Evolutionary conservation across 495 filamentous ascomycete species (phyloP).

Genomic region (Hyaloscypha hepaticicola): DNA sequence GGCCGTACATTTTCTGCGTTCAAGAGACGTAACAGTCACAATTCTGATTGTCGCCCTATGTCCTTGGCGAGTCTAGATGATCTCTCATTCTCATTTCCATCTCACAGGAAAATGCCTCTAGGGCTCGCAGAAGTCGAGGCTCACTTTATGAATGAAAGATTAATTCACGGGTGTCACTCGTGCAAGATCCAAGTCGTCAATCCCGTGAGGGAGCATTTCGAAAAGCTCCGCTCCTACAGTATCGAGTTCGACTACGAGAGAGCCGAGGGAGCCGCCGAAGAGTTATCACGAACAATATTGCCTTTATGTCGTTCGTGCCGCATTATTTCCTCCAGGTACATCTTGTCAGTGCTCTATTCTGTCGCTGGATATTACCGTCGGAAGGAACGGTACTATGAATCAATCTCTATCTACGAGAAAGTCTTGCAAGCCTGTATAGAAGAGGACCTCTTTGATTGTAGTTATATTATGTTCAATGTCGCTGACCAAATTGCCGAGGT

Average conservation of each 20-base stretch:
- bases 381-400: slow-evolving; percentile 1
- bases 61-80: slow-evolving; percentile 1
- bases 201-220: slow-evolving; percentile 3
- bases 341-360: not conserved
- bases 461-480: not conserved
- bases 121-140: not conserved
- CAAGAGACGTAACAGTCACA: not conserved
- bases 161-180: slow-evolving; percentile 8
- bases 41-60: slow-evolving; percentile 2
- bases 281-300: not conserved
- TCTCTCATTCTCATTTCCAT: not conserved
- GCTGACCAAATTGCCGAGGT: not conserved
- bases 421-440: not conserved
- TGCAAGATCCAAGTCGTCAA: slow-evolving; percentile 3
- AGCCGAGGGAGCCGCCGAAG: slow-evolving; percentile 1
- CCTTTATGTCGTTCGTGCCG: not conserved
- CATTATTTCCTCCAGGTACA: not conserved
- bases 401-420: slow-evolving; percentile 3
- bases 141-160: not conserved
- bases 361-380: not conserved
- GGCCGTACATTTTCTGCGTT: not conserved
- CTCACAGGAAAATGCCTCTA: not conserved
- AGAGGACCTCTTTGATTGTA: slow-evolving; percentile 1
- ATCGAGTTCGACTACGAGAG: not conserved
- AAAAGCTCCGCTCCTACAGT: not conserved